Percentiles rank a stretch among this genome's conserved stretches.
These are phyloP conservation scores for Brassica rapa DNA, from an alignment of 345 rosid genomes.

Conservation along the genomic window DNA sequence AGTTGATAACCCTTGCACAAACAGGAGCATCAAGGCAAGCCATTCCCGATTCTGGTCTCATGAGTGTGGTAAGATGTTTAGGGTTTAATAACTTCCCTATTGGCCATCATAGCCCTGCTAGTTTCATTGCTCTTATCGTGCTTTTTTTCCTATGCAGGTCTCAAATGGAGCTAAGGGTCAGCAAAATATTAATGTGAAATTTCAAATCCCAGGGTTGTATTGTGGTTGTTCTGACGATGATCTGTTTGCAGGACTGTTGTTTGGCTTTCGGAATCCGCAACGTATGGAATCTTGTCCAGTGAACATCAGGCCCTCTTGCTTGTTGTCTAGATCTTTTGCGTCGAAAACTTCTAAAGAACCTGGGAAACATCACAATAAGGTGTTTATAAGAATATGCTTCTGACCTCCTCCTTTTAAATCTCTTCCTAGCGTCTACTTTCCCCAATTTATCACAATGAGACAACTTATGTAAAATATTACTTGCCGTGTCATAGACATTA, in stretches of 20 bases:
- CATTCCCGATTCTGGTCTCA: conserved; percentile 33
- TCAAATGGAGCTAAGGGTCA: conserved; percentile 55
- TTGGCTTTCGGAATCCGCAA: conserved; percentile 28
- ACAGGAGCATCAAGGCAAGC: conserved; percentile 34
- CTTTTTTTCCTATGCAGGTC: conserved; percentile 50
- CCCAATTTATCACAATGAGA: background rate
- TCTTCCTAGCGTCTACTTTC: background rate
- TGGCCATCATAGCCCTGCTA: conserved; percentile 1
- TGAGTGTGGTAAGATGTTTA: conserved; percentile 37
- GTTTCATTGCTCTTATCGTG: conserved; percentile 37
- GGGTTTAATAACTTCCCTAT: conserved; percentile 34
- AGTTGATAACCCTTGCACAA: conserved; percentile 36
- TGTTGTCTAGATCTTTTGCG: conserved; percentile 64
- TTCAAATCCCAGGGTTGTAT: conserved; percentile 21
- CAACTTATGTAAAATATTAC: conserved; percentile 16
- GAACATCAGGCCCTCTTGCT: conserved; percentile 28
- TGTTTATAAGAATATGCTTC: conserved; percentile 10
- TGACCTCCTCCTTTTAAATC: background rate
- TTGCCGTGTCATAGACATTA: conserved; percentile 4
- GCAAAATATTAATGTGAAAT: conserved; percentile 26
- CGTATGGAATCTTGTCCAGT: conserved; percentile 32
- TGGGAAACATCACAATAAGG: conserved; percentile 58
- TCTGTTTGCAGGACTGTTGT: conserved; percentile 51
- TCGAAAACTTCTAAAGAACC: conserved; percentile 60
- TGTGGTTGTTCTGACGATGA: conserved; percentile 20